phyloP scores from a whole-genome alignment of 257 asterid genomes.

The Solanum rostratum region DNA sequence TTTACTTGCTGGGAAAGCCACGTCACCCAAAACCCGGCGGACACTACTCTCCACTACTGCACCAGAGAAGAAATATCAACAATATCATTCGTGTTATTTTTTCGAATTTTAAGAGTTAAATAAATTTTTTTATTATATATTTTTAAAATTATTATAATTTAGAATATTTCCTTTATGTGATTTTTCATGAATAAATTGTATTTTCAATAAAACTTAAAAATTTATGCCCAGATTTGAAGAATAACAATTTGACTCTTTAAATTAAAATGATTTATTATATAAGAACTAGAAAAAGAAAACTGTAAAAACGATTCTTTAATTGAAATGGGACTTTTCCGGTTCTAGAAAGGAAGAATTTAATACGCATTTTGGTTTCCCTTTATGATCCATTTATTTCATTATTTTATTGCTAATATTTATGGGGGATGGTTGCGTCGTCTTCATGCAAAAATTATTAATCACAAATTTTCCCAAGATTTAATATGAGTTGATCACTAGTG shows the following conservation, averaged over 20 bases:
- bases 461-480: not conserved
- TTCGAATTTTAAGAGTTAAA: rapidly evolving
- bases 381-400: not conserved
- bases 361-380: not conserved
- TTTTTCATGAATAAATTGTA: not conserved
- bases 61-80: not conserved
- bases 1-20: conserved; percentile 53
- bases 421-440: not conserved
- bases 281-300: not conserved
- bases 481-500: not conserved
- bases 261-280: not conserved
- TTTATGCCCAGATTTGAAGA: not conserved
- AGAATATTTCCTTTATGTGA: not conserved
- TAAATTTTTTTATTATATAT: not conserved
- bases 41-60: conserved; percentile 37
- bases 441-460: not conserved
- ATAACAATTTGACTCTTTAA: not conserved
- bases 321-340: not conserved
- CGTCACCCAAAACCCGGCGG: conserved; percentile 69
- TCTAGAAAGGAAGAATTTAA: not conserved
- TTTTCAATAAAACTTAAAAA: too few relatives aligned
- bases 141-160: not conserved
- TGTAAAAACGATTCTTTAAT: not conserved
- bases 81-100: rapidly evolving
- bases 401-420: not conserved